These are phyloP conservation scores for Andrographis paniculata DNA, from an alignment of 305 asterid genomes.

Conservation along the genomic window DNA sequence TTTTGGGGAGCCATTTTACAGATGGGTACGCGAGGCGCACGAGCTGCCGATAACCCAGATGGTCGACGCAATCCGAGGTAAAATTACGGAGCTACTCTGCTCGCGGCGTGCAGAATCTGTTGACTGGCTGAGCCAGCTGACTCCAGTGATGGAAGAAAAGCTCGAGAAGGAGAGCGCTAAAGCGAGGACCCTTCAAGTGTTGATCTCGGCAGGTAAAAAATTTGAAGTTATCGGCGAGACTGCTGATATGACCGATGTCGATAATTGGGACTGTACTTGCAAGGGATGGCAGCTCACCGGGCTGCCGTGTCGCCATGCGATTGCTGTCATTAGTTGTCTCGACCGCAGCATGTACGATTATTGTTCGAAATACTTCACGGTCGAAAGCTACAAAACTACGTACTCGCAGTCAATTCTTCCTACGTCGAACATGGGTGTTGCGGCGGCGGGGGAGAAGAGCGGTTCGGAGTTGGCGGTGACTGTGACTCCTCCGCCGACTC, in stretches of 20 bases:
- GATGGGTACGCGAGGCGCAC: slow-evolving; percentile 84
- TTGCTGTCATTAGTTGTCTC: slow-evolving; percentile 48
- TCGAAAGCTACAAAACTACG: slow-evolving; percentile 53
- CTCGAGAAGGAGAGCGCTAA: slow-evolving; percentile 56
- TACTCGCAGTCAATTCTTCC: slow-evolving; percentile 67
- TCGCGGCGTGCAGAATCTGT: slow-evolving; percentile 44
- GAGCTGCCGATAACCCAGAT: slow-evolving; percentile 92
- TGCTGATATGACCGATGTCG: slow-evolving; percentile 60
- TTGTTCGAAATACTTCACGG: slow-evolving; percentile 71
- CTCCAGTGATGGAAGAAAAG: slow-evolving; percentile 75
- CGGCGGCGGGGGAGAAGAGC: slow-evolving; percentile 32
- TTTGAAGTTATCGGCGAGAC: slow-evolving; percentile 78
- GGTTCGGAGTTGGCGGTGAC: slow-evolving; percentile 39
- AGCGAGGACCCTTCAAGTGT: slow-evolving; percentile 36
- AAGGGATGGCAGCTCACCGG: slow-evolving; percentile 76
- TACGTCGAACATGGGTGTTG: slow-evolving; percentile 38
- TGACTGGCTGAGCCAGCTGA: slow-evolving; percentile 66
- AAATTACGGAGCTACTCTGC: slow-evolving; percentile 62
- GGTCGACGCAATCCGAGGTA: slow-evolving; percentile 71
- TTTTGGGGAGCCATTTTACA: slow-evolving; percentile 77
- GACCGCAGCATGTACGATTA: slow-evolving; percentile 48
- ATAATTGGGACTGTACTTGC: slow-evolving; percentile 61
- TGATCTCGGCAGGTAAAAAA: slow-evolving; percentile 36
- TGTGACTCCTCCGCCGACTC: slow-evolving; percentile 90
- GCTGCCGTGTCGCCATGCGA: slow-evolving; percentile 84